Conservation (phyloP, 108 stramenopile genomes). For the Cyclotella atomus region DNA sequence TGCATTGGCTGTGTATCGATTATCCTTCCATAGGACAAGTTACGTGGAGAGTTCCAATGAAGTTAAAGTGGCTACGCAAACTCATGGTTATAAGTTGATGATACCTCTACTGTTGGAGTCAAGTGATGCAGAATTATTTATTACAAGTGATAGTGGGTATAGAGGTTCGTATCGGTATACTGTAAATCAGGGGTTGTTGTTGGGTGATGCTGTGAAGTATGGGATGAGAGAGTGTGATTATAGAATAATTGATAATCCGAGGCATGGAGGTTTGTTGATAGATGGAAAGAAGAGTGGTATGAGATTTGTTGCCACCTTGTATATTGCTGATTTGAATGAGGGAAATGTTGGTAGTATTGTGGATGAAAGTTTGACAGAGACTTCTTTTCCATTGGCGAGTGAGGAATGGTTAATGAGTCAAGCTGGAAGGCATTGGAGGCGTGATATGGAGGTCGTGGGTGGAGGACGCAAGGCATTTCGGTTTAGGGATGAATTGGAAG, state of each 20-base stretch:
- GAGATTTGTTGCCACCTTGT: conserved; percentile 64
- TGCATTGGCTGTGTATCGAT: conserved; percentile 52
- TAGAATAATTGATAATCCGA: background rate
- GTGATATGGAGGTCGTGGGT: conserved; percentile 5
- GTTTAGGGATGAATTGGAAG: conserved; percentile 24
- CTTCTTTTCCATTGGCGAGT: conserved; percentile 40
- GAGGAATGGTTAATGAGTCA: conserved; percentile 37
- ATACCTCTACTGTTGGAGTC: conserved; percentile 61
- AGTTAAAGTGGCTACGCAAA: conserved; percentile 38
- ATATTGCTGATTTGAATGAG: conserved; percentile 70
- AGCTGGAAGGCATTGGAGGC: conserved; percentile 39
- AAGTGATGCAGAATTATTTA: conserved; percentile 51
- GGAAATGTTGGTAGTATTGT: too few relatives aligned
- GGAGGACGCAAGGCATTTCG: conserved; percentile 39
- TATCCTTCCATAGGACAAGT: too few relatives aligned
- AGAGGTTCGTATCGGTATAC: conserved; percentile 32
- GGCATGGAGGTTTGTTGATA: background rate
- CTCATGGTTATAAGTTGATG: conserved; percentile 62
- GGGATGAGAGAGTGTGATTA: conserved; percentile 24
- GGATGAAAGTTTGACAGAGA: conserved; percentile 28
- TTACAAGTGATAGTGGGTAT: conserved; percentile 18
- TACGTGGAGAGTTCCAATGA: conserved; percentile 56
- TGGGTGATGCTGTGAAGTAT: conserved; percentile 44
- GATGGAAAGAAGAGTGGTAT: conserved; percentile 25
- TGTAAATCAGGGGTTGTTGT: conserved; percentile 27